Evolutionary conservation across 2,329 filamentous ascomycete genomes (phyloP), one percentile per base, ranked within the genome.

Genomic region (Penicillium sp.): DNA sequence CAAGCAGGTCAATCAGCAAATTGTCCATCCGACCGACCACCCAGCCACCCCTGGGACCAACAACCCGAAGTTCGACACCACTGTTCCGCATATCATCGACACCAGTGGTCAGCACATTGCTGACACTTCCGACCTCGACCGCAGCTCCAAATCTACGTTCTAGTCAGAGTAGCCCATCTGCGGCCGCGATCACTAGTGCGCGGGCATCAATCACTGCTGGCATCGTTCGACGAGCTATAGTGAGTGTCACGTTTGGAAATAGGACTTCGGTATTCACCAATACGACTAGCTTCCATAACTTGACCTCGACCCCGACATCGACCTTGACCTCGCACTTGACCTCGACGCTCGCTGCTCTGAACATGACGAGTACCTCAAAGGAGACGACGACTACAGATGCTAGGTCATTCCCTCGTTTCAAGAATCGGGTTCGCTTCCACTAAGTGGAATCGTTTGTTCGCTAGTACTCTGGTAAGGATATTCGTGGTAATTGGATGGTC

Each of bases 191-290:
- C 10, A 24, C 41, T 10, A 58, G 43, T 18, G 24, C 38, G 16
- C 43, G 51, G 24, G 49, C 52, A 34, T 45, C 45, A 15, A 42
- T 42, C 41, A 46, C 49, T 31, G 47, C 52, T 28, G 54, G 54
- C 52, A 55, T 59, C 44, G 47, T 59, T 39, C 50, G 47, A 45
- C 54, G 57, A 12, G 47, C 36, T 24, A 24, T 53, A 33, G 16
- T 53, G 13, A 28, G n/a, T 23, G 7, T 6, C 23, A n/a, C 6
- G 2, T 42, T 42, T 13, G 49, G 42, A 47, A 59, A 55, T 46
- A 44, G 51, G 36, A 57, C 54, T 15, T 49, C 54, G 45, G 43
- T 49, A 18, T 57, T 59, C 39, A 52, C 57, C 51, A 59, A 59
- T 52, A 51, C 52, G 49, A 59, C 49, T 33, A 54, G 57, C 43